Base-by-base conservation (phyloP, 768 basidiomycete genomes). In the Hortiboletus campestris region DNA sequence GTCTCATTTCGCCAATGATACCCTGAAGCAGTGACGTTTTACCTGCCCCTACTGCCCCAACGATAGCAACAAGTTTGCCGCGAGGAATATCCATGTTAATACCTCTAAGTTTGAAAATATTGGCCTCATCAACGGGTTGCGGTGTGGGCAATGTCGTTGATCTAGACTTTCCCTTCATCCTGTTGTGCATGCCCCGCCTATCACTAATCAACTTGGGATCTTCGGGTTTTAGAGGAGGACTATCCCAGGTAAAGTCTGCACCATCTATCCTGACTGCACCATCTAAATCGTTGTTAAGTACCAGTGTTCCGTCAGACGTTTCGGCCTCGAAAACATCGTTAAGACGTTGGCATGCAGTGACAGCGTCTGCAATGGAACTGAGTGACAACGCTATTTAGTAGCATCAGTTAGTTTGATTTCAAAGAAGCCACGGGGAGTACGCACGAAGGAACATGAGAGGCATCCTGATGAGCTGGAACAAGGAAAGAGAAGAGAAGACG, bases 221-320 rank as follows among this genome's bases (percentile, higher is more conserved):
- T 29, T 73, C 78, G 0, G 63, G 63, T 40, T 83, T 80, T 2
- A 81, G 80, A 0, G 86, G 84, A 1, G 88, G 82, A 5, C 84
- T 80, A 63, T 97, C 94, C 95, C 95, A 98, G 1, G 84, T 84
- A 73, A 96, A 96, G 12, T 84, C 80, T 6, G 84, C 93, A 51
- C 80, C 77, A 46, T 81, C 75, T 43, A 91, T 80, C 53, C 80
- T 78, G 50, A 97, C 63, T 2, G 92, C 95, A 32, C 75, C 70
- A n/a, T 83, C 75, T 29, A 89, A 67, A 14, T 75, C 65, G 1
- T 70, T 69, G 62, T 94, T 84, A 16, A 84, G 72, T 6, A 75
- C 63, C 49, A 82, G 78, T 0, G 78, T 80, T 45, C 88, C 84
- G 4, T 81, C 77, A 8, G 90, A 75, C 7, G 84, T 74, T 67